Conservation (phyloP, 805 yeast species). For the Candida ascalaphidarum region DNA sequence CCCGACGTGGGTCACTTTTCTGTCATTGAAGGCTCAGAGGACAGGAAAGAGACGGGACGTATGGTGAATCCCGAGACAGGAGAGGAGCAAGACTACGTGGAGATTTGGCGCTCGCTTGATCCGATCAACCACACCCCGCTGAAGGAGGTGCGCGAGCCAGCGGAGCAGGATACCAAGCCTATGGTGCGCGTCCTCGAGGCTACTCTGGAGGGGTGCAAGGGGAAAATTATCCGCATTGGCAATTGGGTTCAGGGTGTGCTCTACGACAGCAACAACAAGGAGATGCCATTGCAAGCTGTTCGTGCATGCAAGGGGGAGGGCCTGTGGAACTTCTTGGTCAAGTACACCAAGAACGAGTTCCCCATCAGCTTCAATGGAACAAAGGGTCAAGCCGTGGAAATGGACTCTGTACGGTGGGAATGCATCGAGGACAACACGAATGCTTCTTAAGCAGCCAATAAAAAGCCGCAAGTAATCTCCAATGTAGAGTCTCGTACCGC, state of each 20-base stretch:
- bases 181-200: slow-evolving; percentile 10
- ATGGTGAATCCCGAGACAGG: slow-evolving; percentile 41
- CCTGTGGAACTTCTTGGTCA: slow-evolving; percentile 17
- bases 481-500: no score
- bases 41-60: slow-evolving; percentile 40
- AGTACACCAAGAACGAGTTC: slow-evolving; percentile 16
- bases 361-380: slow-evolving; percentile 14
- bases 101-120: slow-evolving; percentile 47
- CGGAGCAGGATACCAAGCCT: background rate
- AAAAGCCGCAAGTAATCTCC: no score
- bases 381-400: slow-evolving; percentile 3
- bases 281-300: slow-evolving; percentile 18
- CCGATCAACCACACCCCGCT: slow-evolving; percentile 22
- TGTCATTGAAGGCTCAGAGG: slow-evolving; percentile 23
- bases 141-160: slow-evolving; percentile 15
- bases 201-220: slow-evolving; percentile 18
- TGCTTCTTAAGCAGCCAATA: no score
- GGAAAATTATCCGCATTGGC: slow-evolving; percentile 40
- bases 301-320: slow-evolving; percentile 11
- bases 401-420: slow-evolving; percentile 9
- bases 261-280: slow-evolving; percentile 12
- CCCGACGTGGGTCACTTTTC: slow-evolving; percentile 42
- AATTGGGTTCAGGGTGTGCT: slow-evolving; percentile 46
- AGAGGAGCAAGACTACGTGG: slow-evolving; percentile 35
- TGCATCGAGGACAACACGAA: slow-evolving; percentile 10